Evolutionary conservation across 371 early-diverging fungal genomes (phyloP).

Genomic region (Cokeromyces recurvatus): DNA sequence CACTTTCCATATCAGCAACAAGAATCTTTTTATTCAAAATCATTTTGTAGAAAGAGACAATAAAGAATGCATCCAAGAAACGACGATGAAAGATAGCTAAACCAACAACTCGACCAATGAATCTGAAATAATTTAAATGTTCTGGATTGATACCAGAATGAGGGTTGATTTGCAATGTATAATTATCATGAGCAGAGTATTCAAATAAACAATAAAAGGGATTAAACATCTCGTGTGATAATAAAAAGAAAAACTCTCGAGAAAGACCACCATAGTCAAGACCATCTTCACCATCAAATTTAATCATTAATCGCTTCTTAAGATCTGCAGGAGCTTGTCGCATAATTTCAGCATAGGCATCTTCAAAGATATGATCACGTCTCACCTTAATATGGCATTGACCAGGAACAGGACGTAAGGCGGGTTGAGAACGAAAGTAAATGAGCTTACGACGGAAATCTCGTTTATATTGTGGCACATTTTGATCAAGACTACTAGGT

Average conservation of each 20-base stretch:
- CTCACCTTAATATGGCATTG: slow-evolving; percentile 89
- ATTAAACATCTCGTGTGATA: slow-evolving; percentile 98
- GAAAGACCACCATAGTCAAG: slow-evolving; percentile 98
- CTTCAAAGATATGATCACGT: slow-evolving; percentile 88
- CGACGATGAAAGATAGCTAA: slow-evolving; percentile 96
- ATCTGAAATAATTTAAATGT: slow-evolving; percentile 96
- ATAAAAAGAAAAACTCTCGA: slow-evolving; percentile 94
- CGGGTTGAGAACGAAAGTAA: slow-evolving; percentile 92
- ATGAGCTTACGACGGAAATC: slow-evolving; percentile 95
- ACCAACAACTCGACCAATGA: slow-evolving; percentile 97
- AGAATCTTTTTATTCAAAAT: slow-evolving; percentile 86
- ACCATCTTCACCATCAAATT: slow-evolving; percentile 98
- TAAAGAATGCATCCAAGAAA: slow-evolving; percentile 95
- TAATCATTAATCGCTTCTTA: slow-evolving; percentile 94
- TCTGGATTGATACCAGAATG: slow-evolving; percentile 96
- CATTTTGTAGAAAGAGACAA: slow-evolving; percentile 96
- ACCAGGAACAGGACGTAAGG: slow-evolving; percentile 83
- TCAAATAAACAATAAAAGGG: slow-evolving; percentile 96
- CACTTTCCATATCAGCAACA: slow-evolving; percentile 92
- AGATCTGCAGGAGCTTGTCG: slow-evolving; percentile 80
- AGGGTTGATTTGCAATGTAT: slow-evolving; percentile 96
- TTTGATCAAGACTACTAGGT: slow-evolving; percentile 89
- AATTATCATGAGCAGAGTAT: slow-evolving; percentile 95
- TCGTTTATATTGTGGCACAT: slow-evolving; percentile 97
- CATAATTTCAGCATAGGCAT: slow-evolving; percentile 93